Evolutionary conservation across 768 basidiomycete species (phyloP), one percentile per base, ranked within the genome.

Genomic region (Lactifluus subvellereus): DNA sequence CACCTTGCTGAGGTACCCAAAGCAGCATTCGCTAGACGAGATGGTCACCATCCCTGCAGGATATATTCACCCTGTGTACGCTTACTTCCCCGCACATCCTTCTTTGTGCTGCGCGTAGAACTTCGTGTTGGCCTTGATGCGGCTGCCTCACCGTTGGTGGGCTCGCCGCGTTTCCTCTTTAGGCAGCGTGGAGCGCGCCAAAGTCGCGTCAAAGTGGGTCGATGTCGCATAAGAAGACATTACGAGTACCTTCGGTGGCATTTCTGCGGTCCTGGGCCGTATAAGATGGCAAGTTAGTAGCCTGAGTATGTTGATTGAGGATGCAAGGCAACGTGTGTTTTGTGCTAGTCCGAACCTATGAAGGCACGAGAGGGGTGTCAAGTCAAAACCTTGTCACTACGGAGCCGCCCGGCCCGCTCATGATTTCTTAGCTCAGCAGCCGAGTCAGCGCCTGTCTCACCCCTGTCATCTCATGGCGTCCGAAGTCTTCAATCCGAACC

Each of bases 401-500:
- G 56, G 51, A 27, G 40, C 9, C 8, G 8, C 33, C 56, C 57
- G 62, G 57, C 8, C 62, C 62, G 57, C 30, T 4, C 11, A 16
- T 38, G 2, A 20, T 22, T 18, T 47, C 9, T 20, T 9, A 5
- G 9, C 40, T 10, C 4, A 37, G 35, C 35, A 37, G 35, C 35
- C 9, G 18, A 16, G 14, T 27, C 22, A 0, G 20, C 8, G 22
- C 6, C 4, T 48, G 13, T 14, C 52, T n/a, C 32, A 18, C 32
- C 18, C 32, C 35, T 47, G 11, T 2, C 7, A 49, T 11, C 8
- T 42, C 60, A 86, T 85, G 83, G 71, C 77, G 0, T 60, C 62
- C 54, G 84, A 86, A 71, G 75, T 87, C 57, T 91, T 86, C 80
- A 98, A 98, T 74, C 89, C 89, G 18, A 98, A 98, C 74, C 96